phyloP scores from a whole-genome alignment of 495 filamentous ascomycete genomes.

The Cryomyces minteri region DNA sequence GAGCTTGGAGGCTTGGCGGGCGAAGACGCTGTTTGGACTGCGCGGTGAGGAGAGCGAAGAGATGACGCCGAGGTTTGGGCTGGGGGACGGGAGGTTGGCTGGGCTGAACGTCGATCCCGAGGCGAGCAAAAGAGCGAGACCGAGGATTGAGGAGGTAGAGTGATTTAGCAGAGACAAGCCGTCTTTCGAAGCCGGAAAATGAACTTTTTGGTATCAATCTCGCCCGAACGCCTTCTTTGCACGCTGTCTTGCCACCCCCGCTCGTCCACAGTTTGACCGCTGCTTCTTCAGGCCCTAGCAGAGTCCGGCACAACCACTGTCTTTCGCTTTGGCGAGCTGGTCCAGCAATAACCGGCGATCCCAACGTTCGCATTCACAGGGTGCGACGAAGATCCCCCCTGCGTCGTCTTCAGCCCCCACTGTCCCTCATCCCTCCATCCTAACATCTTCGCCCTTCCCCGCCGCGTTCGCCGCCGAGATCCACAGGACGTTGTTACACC shows the following conservation, averaged over 20 bases:
- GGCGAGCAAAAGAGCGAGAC: conserved; percentile 6
- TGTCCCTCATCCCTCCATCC: conserved; percentile 38
- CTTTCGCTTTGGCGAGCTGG: no score
- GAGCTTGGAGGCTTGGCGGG: conserved; percentile 50
- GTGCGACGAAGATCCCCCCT: no score
- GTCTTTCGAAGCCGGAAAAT: no score
- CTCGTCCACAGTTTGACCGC: no score
- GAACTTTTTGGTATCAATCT: no score
- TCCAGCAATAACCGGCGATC: no score
- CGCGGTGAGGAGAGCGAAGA: conserved; percentile 19
- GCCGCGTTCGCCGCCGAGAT: conserved; percentile 45
- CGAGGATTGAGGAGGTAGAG: conserved; percentile 36
- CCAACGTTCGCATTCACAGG: no score
- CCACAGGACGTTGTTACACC: conserved; percentile 93
- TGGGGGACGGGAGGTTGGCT: conserved; percentile 14
- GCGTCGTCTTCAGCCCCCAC: no score
- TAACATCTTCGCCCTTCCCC: conserved; percentile 31
- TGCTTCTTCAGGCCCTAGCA: no score
- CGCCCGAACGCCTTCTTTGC: no score
- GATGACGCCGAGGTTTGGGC: conserved; percentile 7
- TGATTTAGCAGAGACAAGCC: neutral
- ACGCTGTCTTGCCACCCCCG: no score
- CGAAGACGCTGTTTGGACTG: conserved; percentile 33
- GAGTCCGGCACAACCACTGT: no score
- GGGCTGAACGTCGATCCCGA: conserved; percentile 8